These are phyloP conservation scores for Piper betle DNA, from an alignment of 164 flowering plant genomes.

Conservation along the genomic window DNA sequence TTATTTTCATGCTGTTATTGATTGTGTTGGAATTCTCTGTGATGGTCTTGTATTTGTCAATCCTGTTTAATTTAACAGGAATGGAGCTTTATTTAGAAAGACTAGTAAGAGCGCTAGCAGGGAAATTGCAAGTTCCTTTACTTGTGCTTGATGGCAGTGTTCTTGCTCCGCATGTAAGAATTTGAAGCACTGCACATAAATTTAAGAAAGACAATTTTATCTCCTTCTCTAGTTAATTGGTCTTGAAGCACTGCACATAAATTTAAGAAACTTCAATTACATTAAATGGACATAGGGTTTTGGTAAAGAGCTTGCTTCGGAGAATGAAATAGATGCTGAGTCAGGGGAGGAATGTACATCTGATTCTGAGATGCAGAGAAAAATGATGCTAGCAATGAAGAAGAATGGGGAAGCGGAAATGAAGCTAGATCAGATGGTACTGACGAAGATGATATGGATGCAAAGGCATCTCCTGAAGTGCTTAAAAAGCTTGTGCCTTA, in stretches of 20 bases:
- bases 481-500: conserved; percentile 72
- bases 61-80: conserved; percentile 26
- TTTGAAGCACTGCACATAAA: too few relatives aligned
- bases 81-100: conserved; percentile 95
- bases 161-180: conserved; percentile 86
- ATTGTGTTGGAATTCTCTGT: neutral
- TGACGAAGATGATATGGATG: conserved; percentile 58
- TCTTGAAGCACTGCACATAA: neutral
- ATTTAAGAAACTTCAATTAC: neutral
- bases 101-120: conserved; percentile 83
- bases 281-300: conserved; percentile 45
- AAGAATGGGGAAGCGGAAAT: conserved; percentile 56
- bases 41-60: neutral
- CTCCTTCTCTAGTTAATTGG: neutral
- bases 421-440: conserved; percentile 60
- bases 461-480: conserved; percentile 55
- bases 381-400: conserved; percentile 67
- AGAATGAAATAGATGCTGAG: conserved; percentile 63
- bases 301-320: conserved; percentile 56
- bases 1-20: too few relatives aligned
- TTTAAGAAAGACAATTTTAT: neutral
- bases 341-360: conserved; percentile 51
- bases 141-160: conserved; percentile 85
- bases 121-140: conserved; percentile 72
- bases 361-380: conserved; percentile 79